phyloP scores from a whole-genome alignment of 306 rosid species.

The Lathyrus tuberosus region DNA sequence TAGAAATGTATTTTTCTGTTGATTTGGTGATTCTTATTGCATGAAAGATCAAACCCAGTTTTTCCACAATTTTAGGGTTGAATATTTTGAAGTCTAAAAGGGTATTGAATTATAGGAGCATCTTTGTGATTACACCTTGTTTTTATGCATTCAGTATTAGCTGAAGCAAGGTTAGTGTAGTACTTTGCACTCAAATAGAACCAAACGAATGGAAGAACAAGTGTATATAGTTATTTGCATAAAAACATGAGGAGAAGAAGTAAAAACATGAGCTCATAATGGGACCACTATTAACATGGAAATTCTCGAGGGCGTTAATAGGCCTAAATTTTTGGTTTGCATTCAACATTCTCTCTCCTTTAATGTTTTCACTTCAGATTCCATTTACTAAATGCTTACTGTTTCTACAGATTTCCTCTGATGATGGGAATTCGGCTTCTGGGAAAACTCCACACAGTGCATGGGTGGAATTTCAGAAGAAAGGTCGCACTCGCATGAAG shows the following conservation, averaged over 20 bases:
- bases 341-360: conserved; percentile 31
- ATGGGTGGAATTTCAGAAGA: conserved; percentile 79
- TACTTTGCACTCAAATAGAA: not conserved
- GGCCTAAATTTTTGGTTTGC: conserved; percentile 77
- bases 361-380: conserved; percentile 29
- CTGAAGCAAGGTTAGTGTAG: not conserved
- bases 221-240: too few species aligned
- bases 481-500: conserved; percentile 56
- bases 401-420: conserved; percentile 59
- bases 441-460: conserved; percentile 90
- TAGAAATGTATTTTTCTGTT: too few species aligned
- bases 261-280: conserved; percentile 68
- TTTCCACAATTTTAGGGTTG: too few species aligned
- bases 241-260: too few species aligned
- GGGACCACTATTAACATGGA: conserved; percentile 75
- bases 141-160: not conserved
- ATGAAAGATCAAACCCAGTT: too few species aligned
- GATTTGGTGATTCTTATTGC: too few species aligned
- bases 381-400: conserved; percentile 19
- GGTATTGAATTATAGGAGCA: conserved; percentile 2
- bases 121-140: conserved; percentile 8
- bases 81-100: too few species aligned
- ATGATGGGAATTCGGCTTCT: conserved; percentile 68
- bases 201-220: not conserved
- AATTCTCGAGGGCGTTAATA: conserved; percentile 77